Evolutionary conservation across 106 monocot species (phyloP).

Genomic region (Allium sativum): DNA sequence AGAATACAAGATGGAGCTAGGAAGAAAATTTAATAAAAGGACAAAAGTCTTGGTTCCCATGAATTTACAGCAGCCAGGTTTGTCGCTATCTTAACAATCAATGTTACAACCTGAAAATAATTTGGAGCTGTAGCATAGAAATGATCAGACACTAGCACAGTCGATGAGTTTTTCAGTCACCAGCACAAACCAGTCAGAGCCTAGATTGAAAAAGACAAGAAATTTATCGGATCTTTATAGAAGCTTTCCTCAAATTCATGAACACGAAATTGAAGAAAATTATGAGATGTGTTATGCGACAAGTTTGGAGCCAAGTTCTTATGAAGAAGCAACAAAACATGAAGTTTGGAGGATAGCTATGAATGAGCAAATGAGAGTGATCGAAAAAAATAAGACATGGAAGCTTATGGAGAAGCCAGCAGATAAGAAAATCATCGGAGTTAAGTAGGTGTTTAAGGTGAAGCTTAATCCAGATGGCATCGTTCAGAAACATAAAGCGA

Average conservation of each 20-base stretch:
- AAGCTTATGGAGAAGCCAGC: background rate
- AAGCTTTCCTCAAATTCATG: background rate
- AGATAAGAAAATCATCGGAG: background rate
- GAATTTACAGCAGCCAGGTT: too few species aligned
- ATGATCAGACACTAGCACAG: too few species aligned
- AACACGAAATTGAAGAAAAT: background rate
- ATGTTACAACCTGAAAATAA: too few species aligned
- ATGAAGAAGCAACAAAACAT: background rate
- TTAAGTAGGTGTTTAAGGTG: background rate
- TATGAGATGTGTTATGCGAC: too few species aligned
- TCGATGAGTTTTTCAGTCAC: too few species aligned
- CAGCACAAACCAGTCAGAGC: too few species aligned
- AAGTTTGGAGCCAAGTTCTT: background rate
- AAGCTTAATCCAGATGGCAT: background rate
- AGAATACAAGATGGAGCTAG: background rate
- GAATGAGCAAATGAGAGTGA: background rate
- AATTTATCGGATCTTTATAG: background rate
- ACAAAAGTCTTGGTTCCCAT: too few species aligned
- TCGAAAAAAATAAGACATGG: conserved; percentile 1
- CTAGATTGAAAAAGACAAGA: background rate
- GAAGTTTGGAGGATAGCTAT: background rate
- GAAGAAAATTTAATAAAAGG: background rate
- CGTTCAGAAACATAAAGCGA: background rate
- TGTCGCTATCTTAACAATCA: too few species aligned
- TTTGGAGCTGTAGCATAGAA: too few species aligned